A percentile compares a stretch with the other conserved stretches of the same genome.
These are phyloP conservation scores for Eurotiales sp. DNA, from an alignment of 2,329 filamentous ascomycete genomes.

Conservation along the genomic window DNA sequence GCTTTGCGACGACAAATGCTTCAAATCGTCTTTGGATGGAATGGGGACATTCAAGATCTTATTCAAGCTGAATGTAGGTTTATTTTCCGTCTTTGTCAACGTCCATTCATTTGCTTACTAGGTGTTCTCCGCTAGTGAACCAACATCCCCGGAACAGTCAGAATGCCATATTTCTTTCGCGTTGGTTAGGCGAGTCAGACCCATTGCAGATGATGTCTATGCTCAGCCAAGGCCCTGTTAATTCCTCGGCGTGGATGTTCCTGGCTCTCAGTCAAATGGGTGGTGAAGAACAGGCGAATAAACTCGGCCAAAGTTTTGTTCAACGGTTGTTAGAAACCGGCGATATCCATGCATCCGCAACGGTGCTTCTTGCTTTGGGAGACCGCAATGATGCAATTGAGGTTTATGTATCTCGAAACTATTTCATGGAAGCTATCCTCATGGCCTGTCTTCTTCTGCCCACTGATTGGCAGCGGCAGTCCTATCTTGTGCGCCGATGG, in stretches of 20 bases:
- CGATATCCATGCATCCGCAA: conserved; percentile 86
- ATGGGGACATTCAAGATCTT: conserved; percentile 74
- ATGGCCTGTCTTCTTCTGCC: conserved; percentile 81
- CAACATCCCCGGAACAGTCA: conserved; percentile 70
- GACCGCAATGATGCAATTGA: conserved; percentile 94
- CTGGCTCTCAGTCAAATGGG: conserved; percentile 87
- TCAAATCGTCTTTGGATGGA: conserved; percentile 91
- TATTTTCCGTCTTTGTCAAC: not conserved
- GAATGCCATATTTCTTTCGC: conserved; percentile 75
- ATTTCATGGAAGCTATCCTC: conserved; percentile 88
- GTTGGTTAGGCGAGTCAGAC: conserved; percentile 87
- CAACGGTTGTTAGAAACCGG: conserved; percentile 84
- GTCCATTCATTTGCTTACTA: not conserved
- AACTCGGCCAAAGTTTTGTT: conserved; percentile 84
- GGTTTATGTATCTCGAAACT: conserved; percentile 86
- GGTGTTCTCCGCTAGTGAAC: conserved; percentile 46
- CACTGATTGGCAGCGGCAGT: conserved; percentile 84
- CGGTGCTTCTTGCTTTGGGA: conserved; percentile 87
- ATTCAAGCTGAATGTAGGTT: conserved; percentile 72
- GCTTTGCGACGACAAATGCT: conserved; percentile 88
- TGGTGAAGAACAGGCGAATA: conserved; percentile 72
- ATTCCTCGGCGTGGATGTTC: conserved; percentile 94
- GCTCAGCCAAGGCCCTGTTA: conserved; percentile 75
- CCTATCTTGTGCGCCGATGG: conserved; percentile 87
- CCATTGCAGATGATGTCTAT: conserved; percentile 76